Evolutionary conservation across 257 asterid genomes (phyloP).

Genomic region (Paulownia fortunei): DNA sequence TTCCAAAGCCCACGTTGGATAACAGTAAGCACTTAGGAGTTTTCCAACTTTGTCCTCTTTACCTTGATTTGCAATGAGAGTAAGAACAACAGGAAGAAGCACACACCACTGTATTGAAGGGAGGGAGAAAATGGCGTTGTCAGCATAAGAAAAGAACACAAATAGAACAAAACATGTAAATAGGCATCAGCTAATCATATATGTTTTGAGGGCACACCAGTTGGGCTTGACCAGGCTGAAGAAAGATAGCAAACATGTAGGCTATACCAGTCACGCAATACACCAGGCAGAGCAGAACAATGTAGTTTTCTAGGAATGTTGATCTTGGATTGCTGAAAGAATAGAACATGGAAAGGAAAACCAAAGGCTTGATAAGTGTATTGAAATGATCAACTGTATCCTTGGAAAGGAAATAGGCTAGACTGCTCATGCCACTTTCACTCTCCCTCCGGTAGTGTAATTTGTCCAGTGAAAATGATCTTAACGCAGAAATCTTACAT

Average conservation of each 20-base stretch:
- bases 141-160: background rate
- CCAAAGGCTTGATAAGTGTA: constrained; percentile 83
- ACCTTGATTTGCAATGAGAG: constrained; percentile 84
- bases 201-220: constrained; percentile 56
- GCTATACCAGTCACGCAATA: constrained; percentile 96
- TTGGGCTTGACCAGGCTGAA: constrained; percentile 90
- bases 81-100: constrained; percentile 93
- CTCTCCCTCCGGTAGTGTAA: constrained; percentile 80
- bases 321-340: constrained; percentile 95
- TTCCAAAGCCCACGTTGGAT: constrained; percentile 94
- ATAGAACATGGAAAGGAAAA: constrained; percentile 92
- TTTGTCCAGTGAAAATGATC: constrained; percentile 88
- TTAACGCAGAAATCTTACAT: constrained; percentile 85
- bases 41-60: constrained; percentile 59
- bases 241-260: constrained; percentile 80
- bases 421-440: constrained; percentile 87
- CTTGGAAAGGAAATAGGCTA: constrained; percentile 92
- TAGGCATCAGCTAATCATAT: background rate
- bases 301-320: constrained; percentile 72
- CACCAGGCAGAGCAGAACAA: constrained; percentile 72
- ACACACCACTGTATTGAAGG: constrained; percentile 84
- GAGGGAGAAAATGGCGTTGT: constrained; percentile 19
- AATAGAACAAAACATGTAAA: background rate
- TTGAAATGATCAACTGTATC: constrained; percentile 87
- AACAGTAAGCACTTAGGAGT: constrained; percentile 59